Conservation (phyloP, 257 asterid species). For the Salvia miltiorrhiza region DNA sequence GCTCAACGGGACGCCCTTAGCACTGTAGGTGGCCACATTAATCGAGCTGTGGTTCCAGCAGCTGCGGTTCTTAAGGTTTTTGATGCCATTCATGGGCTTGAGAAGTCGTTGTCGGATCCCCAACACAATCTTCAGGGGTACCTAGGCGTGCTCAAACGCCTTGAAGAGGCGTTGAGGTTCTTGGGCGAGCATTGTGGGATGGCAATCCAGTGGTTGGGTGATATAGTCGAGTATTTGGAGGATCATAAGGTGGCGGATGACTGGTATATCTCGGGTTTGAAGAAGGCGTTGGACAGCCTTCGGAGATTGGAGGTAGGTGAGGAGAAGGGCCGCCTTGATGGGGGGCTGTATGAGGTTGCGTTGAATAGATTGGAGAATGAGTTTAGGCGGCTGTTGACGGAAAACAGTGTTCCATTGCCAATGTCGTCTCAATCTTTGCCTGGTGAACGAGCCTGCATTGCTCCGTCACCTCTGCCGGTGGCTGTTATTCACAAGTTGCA, state of each 20-base stretch:
- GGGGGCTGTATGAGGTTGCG: conserved; percentile 72
- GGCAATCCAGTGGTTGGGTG: conserved; percentile 89
- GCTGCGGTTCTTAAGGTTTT: conserved; percentile 92
- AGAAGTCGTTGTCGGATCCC: conserved; percentile 73
- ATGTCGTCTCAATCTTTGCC: conserved; percentile 54
- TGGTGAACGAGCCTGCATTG: conserved; percentile 56
- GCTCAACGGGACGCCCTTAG: conserved; percentile 59
- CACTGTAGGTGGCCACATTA: conserved; percentile 77
- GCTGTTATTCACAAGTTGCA: conserved; percentile 71
- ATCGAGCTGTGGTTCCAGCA: conserved; percentile 88
- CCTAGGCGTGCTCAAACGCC: conserved; percentile 72
- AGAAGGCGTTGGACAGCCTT: conserved; percentile 46
- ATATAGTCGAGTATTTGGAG: conserved; percentile 82
- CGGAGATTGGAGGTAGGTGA: conserved; percentile 54
- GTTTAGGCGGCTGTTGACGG: conserved; percentile 53
- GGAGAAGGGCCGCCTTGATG: conserved; percentile 70
- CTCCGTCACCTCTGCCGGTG: conserved; percentile 76
- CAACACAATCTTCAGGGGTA: conserved; percentile 63
- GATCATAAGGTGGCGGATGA: conserved; percentile 79
- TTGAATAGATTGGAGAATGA: conserved; percentile 66
- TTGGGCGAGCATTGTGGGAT: conserved; percentile 74
- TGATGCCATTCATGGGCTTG: conserved; percentile 88
- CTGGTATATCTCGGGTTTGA: conserved; percentile 54
- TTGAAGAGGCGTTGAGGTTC: conserved; percentile 71
- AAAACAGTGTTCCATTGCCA: conserved; percentile 61